phyloP scores from a whole-genome alignment of 2,329 filamentous ascomycete species.

The Aureobasidium sp. region DNA sequence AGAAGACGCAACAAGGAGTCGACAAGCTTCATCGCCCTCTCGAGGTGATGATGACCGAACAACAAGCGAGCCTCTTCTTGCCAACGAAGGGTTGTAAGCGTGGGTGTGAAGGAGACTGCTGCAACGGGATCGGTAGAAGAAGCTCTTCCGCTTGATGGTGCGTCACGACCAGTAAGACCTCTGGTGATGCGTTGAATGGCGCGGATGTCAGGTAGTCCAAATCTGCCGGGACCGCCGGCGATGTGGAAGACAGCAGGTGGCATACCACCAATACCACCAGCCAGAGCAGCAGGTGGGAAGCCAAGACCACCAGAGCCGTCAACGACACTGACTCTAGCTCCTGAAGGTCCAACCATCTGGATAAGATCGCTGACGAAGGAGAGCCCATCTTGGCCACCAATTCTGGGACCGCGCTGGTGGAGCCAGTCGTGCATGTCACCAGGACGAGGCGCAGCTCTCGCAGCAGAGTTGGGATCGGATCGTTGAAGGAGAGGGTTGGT shows the following conservation, averaged over 20 bases:
- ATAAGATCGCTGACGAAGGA: constrained; percentile 14
- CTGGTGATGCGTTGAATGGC: neutral
- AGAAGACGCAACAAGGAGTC: constrained; percentile 63
- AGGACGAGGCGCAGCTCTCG: neutral
- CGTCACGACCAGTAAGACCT: neutral
- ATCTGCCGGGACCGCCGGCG: neutral
- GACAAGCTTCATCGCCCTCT: constrained; percentile 60
- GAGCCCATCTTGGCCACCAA: constrained; percentile 4
- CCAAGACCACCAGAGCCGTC: constrained; percentile 2
- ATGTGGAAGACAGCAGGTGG: constrained; percentile 13
- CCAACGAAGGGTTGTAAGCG: constrained; percentile 69
- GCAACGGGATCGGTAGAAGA: constrained; percentile 52
- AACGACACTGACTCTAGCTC: constrained; percentile 10
- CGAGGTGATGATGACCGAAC: constrained; percentile 59
- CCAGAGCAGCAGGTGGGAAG: neutral
- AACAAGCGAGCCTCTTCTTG: constrained; percentile 82
- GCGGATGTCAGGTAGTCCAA: constrained; percentile 3
- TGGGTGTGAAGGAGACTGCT: constrained; percentile 64
- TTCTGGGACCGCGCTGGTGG: neutral
- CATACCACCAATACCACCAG: constrained; percentile 13
- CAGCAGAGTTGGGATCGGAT: constrained; percentile 12
- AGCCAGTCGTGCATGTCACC: constrained; percentile 11
- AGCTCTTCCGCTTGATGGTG: neutral
- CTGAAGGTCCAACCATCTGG: constrained; percentile 14
- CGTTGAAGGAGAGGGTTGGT: constrained; percentile 73